Conservation (phyloP, 306 rosid species). For the Sechiopsis laciniata region DNA sequence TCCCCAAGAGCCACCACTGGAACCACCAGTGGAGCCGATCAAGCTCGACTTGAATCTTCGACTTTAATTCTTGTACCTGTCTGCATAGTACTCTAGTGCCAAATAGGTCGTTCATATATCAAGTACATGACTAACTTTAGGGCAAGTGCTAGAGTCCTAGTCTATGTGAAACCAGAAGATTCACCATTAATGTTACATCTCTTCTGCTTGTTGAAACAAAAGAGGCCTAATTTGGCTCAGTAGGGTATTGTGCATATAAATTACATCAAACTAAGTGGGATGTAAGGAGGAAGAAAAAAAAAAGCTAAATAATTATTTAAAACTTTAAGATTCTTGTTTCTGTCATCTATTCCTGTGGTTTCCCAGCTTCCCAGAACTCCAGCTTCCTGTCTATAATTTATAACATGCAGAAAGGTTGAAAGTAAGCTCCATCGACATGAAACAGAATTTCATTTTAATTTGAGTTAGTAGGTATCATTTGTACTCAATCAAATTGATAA, state of each 20-base stretch:
- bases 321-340: neutral
- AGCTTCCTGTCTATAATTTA: neutral
- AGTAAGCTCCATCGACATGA: neutral
- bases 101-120: slow-evolving; percentile 10
- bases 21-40: slow-evolving; percentile 38
- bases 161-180: neutral
- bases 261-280: too few relatives aligned
- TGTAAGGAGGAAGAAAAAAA: neutral
- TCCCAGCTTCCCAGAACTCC: neutral
- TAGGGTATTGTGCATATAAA: too few relatives aligned
- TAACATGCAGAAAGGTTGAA: neutral
- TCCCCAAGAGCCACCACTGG: slow-evolving; percentile 28
- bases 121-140: slow-evolving; percentile 18
- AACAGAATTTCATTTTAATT: neutral
- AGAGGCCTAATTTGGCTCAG: neutral
- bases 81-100: neutral
- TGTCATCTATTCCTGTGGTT: neutral
- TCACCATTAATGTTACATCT: slow-evolving; percentile 10
- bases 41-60: slow-evolving; percentile 75
- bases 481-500: neutral
- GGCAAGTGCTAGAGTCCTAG: neutral
- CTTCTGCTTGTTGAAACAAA: slow-evolving; percentile 8
- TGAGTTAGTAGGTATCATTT: neutral
- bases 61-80: slow-evolving; percentile 40
- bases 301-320: neutral